Evolutionary conservation across 2,329 filamentous ascomycete genomes (phyloP).

Genomic region (Cladosporium sp.): DNA sequence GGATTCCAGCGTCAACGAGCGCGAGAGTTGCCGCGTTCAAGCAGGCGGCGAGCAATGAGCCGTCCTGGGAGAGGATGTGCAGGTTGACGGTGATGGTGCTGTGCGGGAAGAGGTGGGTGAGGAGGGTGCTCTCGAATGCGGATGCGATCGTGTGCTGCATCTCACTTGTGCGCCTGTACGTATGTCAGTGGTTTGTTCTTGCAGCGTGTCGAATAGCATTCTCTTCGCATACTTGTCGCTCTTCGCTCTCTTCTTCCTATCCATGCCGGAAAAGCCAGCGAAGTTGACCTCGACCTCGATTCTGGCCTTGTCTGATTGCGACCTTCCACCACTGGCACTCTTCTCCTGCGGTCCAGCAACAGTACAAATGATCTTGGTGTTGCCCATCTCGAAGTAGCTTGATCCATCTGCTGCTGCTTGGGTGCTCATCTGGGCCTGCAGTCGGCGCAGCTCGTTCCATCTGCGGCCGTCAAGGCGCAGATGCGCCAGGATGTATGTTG

Average conservation of each 20-base stretch:
- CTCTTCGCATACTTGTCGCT: constrained; percentile 69
- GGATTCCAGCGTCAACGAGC: constrained; percentile 89
- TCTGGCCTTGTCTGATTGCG: constrained; percentile 50
- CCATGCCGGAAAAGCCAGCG: constrained; percentile 83
- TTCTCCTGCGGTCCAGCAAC: constrained; percentile 80
- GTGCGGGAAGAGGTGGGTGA: constrained; percentile 86
- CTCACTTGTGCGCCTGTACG: constrained; percentile 68
- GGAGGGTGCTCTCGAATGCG: constrained; percentile 71
- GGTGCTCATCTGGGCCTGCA: constrained; percentile 85
- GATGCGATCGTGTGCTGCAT: constrained; percentile 74
- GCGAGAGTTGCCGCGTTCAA: constrained; percentile 90
- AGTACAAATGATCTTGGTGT: constrained; percentile 94
- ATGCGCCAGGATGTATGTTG: constrained; percentile 82
- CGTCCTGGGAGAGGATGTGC: constrained; percentile 85
- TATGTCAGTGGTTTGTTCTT: constrained; percentile 5
- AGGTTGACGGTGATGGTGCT: constrained; percentile 78
- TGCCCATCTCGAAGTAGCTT: constrained; percentile 92
- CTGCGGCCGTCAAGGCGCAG: constrained; percentile 67
- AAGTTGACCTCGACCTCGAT: constrained; percentile 79
- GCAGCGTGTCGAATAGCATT: neutral
- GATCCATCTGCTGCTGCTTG: constrained; percentile 91
- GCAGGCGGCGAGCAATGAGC: constrained; percentile 81
- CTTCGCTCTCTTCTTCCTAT: constrained; percentile 70
- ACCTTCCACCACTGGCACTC: constrained; percentile 40
- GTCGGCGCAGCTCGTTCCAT: constrained; percentile 93